Evolutionary conservation across 441 rosid species (phyloP), one percentile per base, ranked within the genome.

Genomic region (Dalechampia spathulata): DNA sequence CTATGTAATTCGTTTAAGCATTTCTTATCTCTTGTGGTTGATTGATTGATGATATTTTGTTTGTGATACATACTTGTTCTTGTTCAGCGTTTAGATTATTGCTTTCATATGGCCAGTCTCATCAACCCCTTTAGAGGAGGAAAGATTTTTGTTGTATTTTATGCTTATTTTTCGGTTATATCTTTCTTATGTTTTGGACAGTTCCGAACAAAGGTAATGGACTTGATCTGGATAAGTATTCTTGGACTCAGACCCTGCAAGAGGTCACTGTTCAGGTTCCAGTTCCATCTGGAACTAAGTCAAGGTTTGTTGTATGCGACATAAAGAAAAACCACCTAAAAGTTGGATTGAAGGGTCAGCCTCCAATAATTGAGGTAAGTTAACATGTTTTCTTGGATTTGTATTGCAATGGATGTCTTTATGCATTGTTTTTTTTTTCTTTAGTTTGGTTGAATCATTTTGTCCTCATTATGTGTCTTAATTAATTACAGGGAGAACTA

Each of bases 141-240:
- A 14, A 21, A 17, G 25, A 19, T 2, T 32, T 23, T 20, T 7
- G 13, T 0, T 16, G 2, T 47, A 10, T 14, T 48, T 11, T 56
- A 6, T 15, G 36, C 45, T 19, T 7, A 7, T 38, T 60, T 41
- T 13, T 10, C 10, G 0, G 36, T 17, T 4, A 20, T 27, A 14
- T 17, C 7, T 16, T 27, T 42, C 19, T 25, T 47, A 53, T 63
- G 49, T 30, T 44, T 1, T 63, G 44, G 48, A 8, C 84, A 93
- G 99, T 56, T 70, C 97, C 96, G 55, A 93, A 93, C 72, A 73
- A 72, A 53, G 99, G 99, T 27, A 93, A 93, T 66, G 99, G 97
- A 38, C 84, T 78, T 60, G 99, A 93, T 73, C 71, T 93, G 57
- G 96, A 93, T 64, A 78, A 80, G 14, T 83, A 93, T 69, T 89